Evolutionary conservation across 2,329 filamentous ascomycete genomes (phyloP), one percentile per base, ranked within the genome.

Genomic region (Xylaria sp.): DNA sequence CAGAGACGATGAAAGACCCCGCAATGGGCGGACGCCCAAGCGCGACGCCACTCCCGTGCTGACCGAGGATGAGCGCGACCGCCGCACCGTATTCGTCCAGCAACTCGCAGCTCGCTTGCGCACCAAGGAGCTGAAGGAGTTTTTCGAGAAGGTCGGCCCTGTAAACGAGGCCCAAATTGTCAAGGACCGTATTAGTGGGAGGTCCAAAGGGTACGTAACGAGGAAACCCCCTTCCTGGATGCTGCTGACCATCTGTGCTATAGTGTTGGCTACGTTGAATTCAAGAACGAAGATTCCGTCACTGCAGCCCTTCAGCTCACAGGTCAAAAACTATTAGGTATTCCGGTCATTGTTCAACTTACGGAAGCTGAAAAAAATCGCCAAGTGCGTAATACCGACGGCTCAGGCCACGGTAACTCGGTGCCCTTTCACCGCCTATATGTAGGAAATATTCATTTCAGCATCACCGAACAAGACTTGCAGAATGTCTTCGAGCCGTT

Each of bases 331-430:
- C 91, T 99, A 83, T 86, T 97, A 91, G 94, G 94, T 87, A 98
- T 99, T 75, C 96, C 96, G 68, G 97, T 99, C 80, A 99, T 99
- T 78, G 97, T 95, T 64, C 95, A 98, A 83, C 90, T 97, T 80
- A 98, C 96, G 77, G 96, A 99, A 86, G 97, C 96, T 80, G 97
- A 99, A 83, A 99, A 99, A 87, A 99, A 99, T 80, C 94, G 96
- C 76, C 95, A 97, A 86, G 94, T 94, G 73, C 94, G 95, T 75
- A 95, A 89, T 73, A 89, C 92, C 62, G 92, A 96, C 76, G 84
- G 88, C 61, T 82, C 86, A 59, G 86, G 87, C 68, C 89, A 93
- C 75, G 90, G 92, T 69, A 94, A 94, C 79, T 92, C 93, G 70
- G 91, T 97, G 68, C 96, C 96, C 28, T 98, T 98, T 85, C 96